These are phyloP conservation scores for Nigrospora sphaerica DNA, from an alignment of 2,329 filamentous ascomycete species.

Conservation along the genomic window DNA sequence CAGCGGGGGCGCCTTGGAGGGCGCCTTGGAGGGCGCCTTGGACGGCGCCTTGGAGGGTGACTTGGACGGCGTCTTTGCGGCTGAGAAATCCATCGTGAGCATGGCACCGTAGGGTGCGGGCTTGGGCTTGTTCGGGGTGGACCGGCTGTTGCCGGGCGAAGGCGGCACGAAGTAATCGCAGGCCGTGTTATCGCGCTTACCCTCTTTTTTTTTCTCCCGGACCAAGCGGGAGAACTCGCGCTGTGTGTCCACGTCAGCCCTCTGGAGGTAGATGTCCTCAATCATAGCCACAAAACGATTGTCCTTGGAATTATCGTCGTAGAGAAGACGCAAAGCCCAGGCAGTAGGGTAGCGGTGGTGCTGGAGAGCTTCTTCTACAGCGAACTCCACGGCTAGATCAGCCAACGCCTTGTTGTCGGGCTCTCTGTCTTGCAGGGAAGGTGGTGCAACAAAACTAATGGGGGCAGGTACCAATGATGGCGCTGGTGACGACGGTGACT, in stretches of 20 bases:
- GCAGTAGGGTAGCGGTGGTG: slow-evolving; percentile 54
- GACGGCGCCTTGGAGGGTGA: not conserved
- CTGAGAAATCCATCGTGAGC: slow-evolving; percentile 31
- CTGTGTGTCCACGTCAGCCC: slow-evolving; percentile 44
- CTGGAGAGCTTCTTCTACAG: slow-evolving; percentile 51
- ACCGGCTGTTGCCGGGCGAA: slow-evolving; percentile 29
- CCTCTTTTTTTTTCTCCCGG: slow-evolving; percentile 48
- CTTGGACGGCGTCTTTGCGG: not conserved
- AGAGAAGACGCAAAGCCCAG: slow-evolving; percentile 52
- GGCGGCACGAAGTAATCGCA: slow-evolving; percentile 47
- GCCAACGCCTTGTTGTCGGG: slow-evolving; percentile 34
- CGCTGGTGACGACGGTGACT: not conserved
- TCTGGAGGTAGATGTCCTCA: slow-evolving; percentile 50
- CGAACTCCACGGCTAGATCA: slow-evolving; percentile 46
- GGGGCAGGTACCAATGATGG: not conserved
- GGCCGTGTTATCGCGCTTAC: slow-evolving; percentile 43
- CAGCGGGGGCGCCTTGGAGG: slow-evolving; percentile 22
- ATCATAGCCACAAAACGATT: slow-evolving; percentile 48
- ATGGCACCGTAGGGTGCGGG: slow-evolving; percentile 42
- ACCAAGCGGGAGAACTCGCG: slow-evolving; percentile 44
- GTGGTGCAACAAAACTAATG: too few species aligned
- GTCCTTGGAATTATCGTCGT: slow-evolving; percentile 47
- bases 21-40: slow-evolving; percentile 1
- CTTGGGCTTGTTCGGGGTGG: slow-evolving; percentile 37
- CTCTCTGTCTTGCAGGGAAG: slow-evolving; percentile 1